Base-by-base conservation (phyloP, 768 basidiomycete genomes). In the Tulasnella sp. region DNA sequence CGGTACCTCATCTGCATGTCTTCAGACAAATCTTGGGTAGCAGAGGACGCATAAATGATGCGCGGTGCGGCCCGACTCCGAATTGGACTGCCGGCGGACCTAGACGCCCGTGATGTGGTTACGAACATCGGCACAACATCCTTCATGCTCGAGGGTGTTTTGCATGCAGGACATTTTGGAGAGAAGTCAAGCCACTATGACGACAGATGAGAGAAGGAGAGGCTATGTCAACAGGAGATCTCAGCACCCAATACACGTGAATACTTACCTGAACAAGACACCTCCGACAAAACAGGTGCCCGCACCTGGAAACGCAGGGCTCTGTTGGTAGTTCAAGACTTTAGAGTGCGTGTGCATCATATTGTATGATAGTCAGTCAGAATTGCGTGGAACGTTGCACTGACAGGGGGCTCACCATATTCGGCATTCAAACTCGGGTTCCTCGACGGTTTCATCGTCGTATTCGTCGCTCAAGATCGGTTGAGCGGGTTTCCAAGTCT, bases 181-280 rank as follows among this genome's bases (percentile, higher is more conserved):
- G 31, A 33, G 28, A 47, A 47, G 25, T 47, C 45, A 16, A 47
- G 13, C 45, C 45, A 47, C 45, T 47, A 20, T 13, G 7, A 22
- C 24, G 16, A 4, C 24, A 22, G 7, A 22, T 22, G 37, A 9
- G n/a, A 15, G 45, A 33, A 13, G 45, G 22, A 6, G 4, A 15
- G 15, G 12, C 13, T 45, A 4, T 22, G 2, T 25, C 12, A 33
- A 12, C 13, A 31, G 19, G n/a, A 31, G n/a, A n/a, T 9, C 24
- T 22, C 29, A 47, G 28, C 45, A 34, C n/a, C 27, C 27, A 16
- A 34, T 5, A 24, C 16, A 24, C 27, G 45, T 33, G 35, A 32
- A 33, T 47, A n/a, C 45, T 33, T 47, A 47, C 45, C 45, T 47
- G 45, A 47, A 29, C 31, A 12, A 47, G 45, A 32, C 45, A 47